Base-by-base conservation (phyloP, 768 basidiomycete genomes). In the Mycena indigotica region DNA sequence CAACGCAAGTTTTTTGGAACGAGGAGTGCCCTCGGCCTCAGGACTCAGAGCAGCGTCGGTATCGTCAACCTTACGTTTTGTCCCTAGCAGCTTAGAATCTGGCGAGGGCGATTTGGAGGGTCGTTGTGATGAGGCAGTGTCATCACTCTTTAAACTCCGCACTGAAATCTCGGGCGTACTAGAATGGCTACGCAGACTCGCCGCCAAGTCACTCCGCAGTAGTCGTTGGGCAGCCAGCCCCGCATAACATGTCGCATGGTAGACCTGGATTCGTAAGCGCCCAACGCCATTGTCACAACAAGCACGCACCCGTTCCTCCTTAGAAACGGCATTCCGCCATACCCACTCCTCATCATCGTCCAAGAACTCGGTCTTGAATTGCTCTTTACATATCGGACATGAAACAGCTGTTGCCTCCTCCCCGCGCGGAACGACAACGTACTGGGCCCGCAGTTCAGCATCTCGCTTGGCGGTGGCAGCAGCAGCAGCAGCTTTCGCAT, bases 311-410 rank as follows among this genome's bases (percentile, higher is more conserved):
- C 83, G 84, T 56, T 89, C 90, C 62, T 96, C 92, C 59, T 88
- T 87, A 72, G 80, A 84, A 19, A 93, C 79, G 0, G 95, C 93
- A 68, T 99, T 96, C 69, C 83, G 85, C 94, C 94, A 99, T 13
- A 97, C 89, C 95, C 95, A 98, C 59, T 97, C 96, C 75, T 98
- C 96, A 59, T 95, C 94, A 48, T 97, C 95, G 69, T 98, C 94
- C 55, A 87, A 73, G 70, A 91, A 98, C 76, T 97, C 96, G 63
- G 87, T 85, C 78, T 93, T 91, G 72, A 98, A 80, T 55, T 72
- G 73, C 73, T 99, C 96, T 78, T 96, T 97, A 84, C 97, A 99
- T 65, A 99, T 91, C 24, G 95, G 94, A 79, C 96, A 99, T 61
- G 88, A 85, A 65, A 93, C 75, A 24, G 83, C 76, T 67, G 87